Conservation (phyloP, 148 eudicot genomes). For the Rhododendron ovatum region DNA sequence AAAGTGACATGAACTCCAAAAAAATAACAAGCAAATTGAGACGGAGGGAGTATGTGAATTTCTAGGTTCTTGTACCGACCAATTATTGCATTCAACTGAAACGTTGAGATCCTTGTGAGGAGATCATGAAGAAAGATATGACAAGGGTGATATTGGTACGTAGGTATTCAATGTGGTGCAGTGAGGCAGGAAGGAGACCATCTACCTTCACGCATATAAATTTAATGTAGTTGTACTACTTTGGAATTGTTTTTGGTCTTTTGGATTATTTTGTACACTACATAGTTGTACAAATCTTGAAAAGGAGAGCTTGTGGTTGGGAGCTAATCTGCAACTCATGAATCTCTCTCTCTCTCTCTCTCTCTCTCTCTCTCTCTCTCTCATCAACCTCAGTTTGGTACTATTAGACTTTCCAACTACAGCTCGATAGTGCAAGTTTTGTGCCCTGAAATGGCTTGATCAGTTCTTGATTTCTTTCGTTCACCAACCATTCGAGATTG, state of each 20-base stretch:
- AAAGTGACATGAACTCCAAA: no score
- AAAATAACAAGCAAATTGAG: no score
- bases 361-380: no score
- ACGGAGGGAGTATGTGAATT: neutral
- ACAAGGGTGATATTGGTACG: neutral
- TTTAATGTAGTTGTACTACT: neutral
- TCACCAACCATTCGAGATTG: neutral
- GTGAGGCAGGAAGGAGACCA: neutral
- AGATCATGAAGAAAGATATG: neutral
- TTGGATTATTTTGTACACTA: neutral
- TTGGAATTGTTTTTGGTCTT: neutral
- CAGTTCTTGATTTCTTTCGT: neutral
- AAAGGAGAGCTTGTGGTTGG: no score
- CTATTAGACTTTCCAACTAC: no score
- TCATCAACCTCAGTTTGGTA: no score
- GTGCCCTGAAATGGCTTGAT: neutral
- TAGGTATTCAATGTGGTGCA: neutral
- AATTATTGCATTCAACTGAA: neutral
- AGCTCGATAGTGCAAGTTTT: neutral
- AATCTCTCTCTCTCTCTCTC: no score
- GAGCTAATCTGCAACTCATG: no score
- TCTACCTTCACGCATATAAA: neutral
- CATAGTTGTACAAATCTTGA: no score
- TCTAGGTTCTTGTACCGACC: neutral
- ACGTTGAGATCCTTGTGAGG: neutral